Evolutionary conservation across 306 rosid genomes (phyloP).

Genomic region (Glycine tomentella): DNA sequence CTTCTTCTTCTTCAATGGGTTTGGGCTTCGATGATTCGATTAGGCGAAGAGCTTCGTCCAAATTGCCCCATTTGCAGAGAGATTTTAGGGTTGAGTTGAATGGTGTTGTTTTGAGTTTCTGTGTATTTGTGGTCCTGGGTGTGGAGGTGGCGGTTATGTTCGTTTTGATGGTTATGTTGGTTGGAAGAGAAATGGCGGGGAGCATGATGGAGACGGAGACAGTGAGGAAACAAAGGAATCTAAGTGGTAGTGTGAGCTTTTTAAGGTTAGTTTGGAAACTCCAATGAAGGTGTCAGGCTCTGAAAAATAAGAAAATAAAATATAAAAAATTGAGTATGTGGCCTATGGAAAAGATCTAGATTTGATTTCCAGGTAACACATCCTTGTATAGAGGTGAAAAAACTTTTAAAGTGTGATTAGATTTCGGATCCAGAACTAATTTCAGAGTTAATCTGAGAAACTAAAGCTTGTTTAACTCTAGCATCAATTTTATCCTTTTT

Average conservation of each 20-base stretch:
- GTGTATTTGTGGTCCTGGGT: conserved; percentile 33
- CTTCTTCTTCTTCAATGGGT: conserved; percentile 38
- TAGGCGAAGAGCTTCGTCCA: conserved; percentile 63
- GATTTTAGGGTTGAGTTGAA: conserved; percentile 43
- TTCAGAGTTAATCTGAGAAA: too few relatives aligned
- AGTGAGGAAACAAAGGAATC: not conserved
- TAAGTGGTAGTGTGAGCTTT: not conserved
- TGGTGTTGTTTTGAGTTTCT: not conserved
- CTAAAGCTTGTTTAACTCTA: too few relatives aligned
- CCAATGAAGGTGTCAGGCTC: not conserved
- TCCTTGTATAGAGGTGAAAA: too few relatives aligned
- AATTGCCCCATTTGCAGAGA: conserved; percentile 59
- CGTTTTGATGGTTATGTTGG: conserved; percentile 2
- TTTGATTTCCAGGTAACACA: too few relatives aligned
- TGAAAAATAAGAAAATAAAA: too few relatives aligned
- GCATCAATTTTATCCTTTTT: too few relatives aligned
- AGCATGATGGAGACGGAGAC: conserved; percentile 43
- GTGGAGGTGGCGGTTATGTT: conserved; percentile 32
- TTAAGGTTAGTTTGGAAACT: not conserved
- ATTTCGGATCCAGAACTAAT: too few relatives aligned
- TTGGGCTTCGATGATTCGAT: conserved; percentile 53
- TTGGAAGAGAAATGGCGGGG: conserved; percentile 54
- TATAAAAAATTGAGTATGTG: too few relatives aligned
- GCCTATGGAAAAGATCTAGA: too few relatives aligned
- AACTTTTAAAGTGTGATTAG: too few relatives aligned